A percentile compares a stretch with the other conserved stretches of the same genome.
phyloP scores from a whole-genome alignment of 1,284 basidiomycete species.

The Cryptococcus jaspeensis region DNA sequence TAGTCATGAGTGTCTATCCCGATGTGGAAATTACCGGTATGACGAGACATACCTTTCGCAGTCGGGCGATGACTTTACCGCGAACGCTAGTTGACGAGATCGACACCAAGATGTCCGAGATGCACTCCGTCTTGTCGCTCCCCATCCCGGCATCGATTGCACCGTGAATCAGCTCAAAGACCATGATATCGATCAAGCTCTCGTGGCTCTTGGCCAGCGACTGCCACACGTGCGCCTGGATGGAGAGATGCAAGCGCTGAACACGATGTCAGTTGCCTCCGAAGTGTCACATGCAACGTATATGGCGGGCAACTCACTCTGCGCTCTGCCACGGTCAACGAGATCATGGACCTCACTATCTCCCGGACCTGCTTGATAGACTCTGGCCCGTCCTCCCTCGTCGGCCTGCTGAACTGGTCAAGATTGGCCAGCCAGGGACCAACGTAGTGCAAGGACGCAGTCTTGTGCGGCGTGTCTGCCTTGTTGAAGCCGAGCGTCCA shows the following conservation, averaged over 20 bases:
- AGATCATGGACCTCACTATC: slow-evolving; percentile 70
- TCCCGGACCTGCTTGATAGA: slow-evolving; percentile 59
- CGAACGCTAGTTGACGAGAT: slow-evolving; percentile 73
- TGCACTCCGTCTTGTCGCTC: slow-evolving; percentile 69
- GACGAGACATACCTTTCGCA: slow-evolving; percentile 64
- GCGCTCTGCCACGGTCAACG: slow-evolving; percentile 67
- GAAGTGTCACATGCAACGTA: neutral
- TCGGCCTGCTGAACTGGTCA: slow-evolving; percentile 67
- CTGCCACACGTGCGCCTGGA: slow-evolving; percentile 72
- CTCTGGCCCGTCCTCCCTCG: slow-evolving; percentile 51
- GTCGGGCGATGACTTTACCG: slow-evolving; percentile 69
- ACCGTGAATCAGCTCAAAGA: slow-evolving; percentile 73
- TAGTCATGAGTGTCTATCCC: neutral
- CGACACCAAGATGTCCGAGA: slow-evolving; percentile 70
- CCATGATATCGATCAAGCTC: slow-evolving; percentile 64
- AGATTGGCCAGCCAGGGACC: slow-evolving; percentile 84
- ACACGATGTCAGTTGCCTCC: slow-evolving; percentile 10
- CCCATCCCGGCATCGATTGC: slow-evolving; percentile 78
- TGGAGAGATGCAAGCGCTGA: slow-evolving; percentile 62
- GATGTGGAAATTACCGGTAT: neutral
- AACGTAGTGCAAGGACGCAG: slow-evolving; percentile 74
- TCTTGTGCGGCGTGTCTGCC: slow-evolving; percentile 64
- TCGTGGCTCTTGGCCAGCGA: slow-evolving; percentile 69
- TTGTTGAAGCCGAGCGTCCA: slow-evolving; percentile 60
- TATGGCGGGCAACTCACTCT: slow-evolving; percentile 57